Evolutionary conservation across 1,284 basidiomycete species (phyloP).

Genomic region (Puccinia coronata): DNA sequence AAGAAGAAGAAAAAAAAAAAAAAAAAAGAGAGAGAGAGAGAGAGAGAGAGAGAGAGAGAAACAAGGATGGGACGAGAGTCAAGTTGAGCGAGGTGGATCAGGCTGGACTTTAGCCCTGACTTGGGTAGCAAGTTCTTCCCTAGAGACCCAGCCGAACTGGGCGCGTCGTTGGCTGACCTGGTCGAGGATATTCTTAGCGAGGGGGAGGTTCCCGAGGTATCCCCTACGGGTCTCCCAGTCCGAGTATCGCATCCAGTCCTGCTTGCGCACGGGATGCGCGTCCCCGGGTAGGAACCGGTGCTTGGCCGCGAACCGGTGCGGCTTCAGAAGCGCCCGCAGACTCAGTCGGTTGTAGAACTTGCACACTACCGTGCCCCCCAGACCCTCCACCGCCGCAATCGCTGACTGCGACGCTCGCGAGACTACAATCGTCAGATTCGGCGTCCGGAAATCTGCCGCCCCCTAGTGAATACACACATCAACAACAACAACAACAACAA

Average conservation of each 20-base stretch:
- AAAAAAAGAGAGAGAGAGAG: neutral
- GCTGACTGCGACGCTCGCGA: slow-evolving; percentile 84
- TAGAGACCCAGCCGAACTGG: slow-evolving; percentile 31
- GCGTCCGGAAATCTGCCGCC: slow-evolving; percentile 68
- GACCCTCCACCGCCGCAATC: slow-evolving; percentile 76
- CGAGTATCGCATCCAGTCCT: slow-evolving; percentile 47
- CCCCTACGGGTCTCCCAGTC: slow-evolving; percentile 48
- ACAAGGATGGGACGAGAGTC: neutral
- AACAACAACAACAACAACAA: slow-evolving; percentile 4
- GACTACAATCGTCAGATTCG: slow-evolving; percentile 74
- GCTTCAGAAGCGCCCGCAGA: slow-evolving; percentile 75
- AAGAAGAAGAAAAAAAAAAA: neutral
- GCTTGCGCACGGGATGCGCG: slow-evolving; percentile 39
- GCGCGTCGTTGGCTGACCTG: slow-evolving; percentile 3
- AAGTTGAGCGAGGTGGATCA: neutral
- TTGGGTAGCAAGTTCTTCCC: slow-evolving; percentile 26
- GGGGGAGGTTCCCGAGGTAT: slow-evolving; percentile 35
- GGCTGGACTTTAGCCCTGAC: slow-evolving; percentile 24
- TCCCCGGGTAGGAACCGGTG: slow-evolving; percentile 37
- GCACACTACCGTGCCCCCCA: slow-evolving; percentile 81
- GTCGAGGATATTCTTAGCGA: neutral
- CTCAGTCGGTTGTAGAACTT: slow-evolving; percentile 88
- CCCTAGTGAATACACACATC: slow-evolving; percentile 62
- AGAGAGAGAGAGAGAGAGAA: neutral
- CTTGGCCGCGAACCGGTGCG: slow-evolving; percentile 52